A percentile compares a stretch with the other conserved stretches of the same genome.
Conservation (phyloP, 139 green algal genomes). For the Marvania coccoides region DNA sequence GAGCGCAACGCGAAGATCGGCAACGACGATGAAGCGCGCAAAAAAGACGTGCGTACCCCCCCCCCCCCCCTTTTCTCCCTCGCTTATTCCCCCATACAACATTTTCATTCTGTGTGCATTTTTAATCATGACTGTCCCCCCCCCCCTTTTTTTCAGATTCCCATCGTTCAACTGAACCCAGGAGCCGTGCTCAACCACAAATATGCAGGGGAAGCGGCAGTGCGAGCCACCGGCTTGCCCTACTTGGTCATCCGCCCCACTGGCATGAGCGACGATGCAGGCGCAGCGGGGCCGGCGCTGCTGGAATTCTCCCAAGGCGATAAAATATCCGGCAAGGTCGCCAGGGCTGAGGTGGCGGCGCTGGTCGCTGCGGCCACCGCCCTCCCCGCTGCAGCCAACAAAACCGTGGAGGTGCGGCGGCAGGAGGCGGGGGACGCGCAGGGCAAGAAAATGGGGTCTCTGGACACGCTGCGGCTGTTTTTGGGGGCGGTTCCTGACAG, state of each 20-base stretch:
- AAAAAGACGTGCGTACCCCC: too few species aligned
- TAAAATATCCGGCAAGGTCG: conserved; percentile 44
- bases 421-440: conserved; percentile 41
- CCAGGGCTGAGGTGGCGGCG: conserved; percentile 57
- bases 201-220: conserved; percentile 62
- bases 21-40: conserved; percentile 52
- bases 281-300: conserved; percentile 17
- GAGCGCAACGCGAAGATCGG: conserved; percentile 81
- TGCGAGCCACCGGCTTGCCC: conserved; percentile 48
- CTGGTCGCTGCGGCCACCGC: conserved; percentile 30
- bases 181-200: conserved; percentile 72
- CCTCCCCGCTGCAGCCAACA: conserved; percentile 45
- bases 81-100: too few species aligned
- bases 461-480: conserved; percentile 47
- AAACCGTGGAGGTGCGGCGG: conserved; percentile 75
- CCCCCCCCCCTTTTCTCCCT: too few species aligned
- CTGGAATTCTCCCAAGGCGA: conserved; percentile 61
- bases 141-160: too few species aligned
- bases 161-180: conserved; percentile 84
- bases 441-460: conserved; percentile 34
- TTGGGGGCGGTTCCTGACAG: conserved; percentile 42
- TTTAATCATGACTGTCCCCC: too few species aligned
- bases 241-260: conserved; percentile 72
- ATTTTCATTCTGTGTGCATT: too few species aligned
- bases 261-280: conserved; percentile 34